phyloP scores from a whole-genome alignment of 2,329 filamentous ascomycete species.

The Sporothrix schenckii region DNA sequence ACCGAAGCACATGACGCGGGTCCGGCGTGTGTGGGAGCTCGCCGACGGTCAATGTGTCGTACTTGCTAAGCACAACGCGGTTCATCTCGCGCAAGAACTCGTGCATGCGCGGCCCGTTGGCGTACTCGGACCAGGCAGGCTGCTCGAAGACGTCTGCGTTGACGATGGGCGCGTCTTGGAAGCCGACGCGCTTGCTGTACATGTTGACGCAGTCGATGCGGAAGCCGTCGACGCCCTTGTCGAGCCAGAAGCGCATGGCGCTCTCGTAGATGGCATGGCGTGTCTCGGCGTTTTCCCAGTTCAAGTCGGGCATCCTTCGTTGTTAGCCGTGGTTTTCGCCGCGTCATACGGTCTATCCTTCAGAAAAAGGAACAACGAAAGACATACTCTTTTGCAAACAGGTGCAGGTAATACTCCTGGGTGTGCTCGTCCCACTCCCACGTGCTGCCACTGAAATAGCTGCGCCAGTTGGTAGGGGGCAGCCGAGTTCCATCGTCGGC shows the following conservation, averaged over 20 bases:
- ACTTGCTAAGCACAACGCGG: slow-evolving; percentile 57
- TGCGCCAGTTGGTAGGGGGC: slow-evolving; percentile 76
- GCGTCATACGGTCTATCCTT: too few relatives aligned
- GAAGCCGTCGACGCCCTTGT: slow-evolving; percentile 72
- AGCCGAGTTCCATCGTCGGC: slow-evolving; percentile 61
- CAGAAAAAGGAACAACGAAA: not conserved
- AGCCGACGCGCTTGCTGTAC: slow-evolving; percentile 64
- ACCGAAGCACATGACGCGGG: slow-evolving; percentile 58
- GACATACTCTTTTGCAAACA: slow-evolving; percentile 60
- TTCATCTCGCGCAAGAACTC: slow-evolving; percentile 71
- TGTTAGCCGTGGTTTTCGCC: not conserved
- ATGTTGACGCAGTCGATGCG: slow-evolving; percentile 76
- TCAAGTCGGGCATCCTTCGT: slow-evolving; percentile 74
- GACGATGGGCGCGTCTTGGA: slow-evolving; percentile 56
- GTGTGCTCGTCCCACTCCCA: slow-evolving; percentile 76
- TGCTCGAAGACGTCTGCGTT: slow-evolving; percentile 53
- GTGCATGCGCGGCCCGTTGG: slow-evolving; percentile 69
- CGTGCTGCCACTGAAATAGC: slow-evolving; percentile 62
- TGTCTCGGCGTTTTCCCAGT: slow-evolving; percentile 74
- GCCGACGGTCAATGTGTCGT: slow-evolving; percentile 71
- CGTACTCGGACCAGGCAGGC: slow-evolving; percentile 59
- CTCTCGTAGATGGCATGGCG: slow-evolving; percentile 70
- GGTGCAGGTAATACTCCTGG: slow-evolving; percentile 73
- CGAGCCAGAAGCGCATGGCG: slow-evolving; percentile 78
- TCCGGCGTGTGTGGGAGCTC: slow-evolving; percentile 68